Conservation (phyloP, 2,329 filamentous ascomycete genomes). For the Gnomoniopsis sp. region DNA sequence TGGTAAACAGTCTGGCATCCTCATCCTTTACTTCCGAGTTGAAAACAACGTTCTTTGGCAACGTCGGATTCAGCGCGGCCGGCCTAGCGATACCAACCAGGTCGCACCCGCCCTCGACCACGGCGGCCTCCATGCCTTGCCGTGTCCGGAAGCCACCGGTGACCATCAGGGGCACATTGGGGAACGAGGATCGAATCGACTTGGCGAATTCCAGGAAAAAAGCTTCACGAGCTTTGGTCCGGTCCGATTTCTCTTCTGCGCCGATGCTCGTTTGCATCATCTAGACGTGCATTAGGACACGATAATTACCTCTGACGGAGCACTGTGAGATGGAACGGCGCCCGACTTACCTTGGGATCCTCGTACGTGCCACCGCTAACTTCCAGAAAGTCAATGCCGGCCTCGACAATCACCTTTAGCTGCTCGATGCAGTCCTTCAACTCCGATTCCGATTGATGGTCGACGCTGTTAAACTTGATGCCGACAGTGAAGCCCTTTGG, state of each 20-base stretch:
- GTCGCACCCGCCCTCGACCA: conserved; percentile 36
- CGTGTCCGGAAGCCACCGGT: conserved; percentile 61
- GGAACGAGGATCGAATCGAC: conserved; percentile 43
- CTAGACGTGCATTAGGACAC: conserved; percentile 14
- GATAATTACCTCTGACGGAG: too few relatives aligned
- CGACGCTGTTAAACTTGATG: conserved; percentile 55
- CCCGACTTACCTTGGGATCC: conserved; percentile 39
- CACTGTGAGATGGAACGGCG: neutral
- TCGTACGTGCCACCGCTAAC: conserved; percentile 62
- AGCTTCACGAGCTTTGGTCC: conserved; percentile 56
- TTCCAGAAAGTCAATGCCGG: conserved; percentile 64
- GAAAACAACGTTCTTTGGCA: conserved; percentile 34
- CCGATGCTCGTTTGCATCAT: conserved; percentile 30
- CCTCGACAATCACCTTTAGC: conserved; percentile 43
- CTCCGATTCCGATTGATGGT: conserved; percentile 45
- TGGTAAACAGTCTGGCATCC: conserved; percentile 30
- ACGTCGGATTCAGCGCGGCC: conserved; percentile 32
- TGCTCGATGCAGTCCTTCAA: conserved; percentile 56
- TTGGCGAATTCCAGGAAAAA: conserved; percentile 67
- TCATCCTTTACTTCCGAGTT: conserved; percentile 31
- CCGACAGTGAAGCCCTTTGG: conserved; percentile 44
- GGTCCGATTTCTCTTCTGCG: conserved; percentile 28
- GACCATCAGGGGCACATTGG: conserved; percentile 48
- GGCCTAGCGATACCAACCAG: conserved; percentile 39
- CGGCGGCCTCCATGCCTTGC: conserved; percentile 36